A percentile compares a stretch with the other conserved stretches of the same genome.
Evolutionary conservation across 768 basidiomycete species (phyloP).

Genomic region (Pleurotus tuber-regium): DNA sequence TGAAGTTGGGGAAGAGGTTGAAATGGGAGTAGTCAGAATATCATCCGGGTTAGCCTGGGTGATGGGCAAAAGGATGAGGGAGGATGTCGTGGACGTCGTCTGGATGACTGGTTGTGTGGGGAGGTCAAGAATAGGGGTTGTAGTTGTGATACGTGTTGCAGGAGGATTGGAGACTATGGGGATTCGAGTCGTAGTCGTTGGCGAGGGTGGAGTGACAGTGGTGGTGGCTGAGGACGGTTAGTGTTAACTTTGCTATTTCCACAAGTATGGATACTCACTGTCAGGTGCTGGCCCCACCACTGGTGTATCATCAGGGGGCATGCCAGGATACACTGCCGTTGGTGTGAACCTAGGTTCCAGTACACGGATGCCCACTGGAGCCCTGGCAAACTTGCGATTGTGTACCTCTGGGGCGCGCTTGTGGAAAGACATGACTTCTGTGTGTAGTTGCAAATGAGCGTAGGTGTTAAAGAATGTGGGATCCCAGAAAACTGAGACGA

Average conservation of each 20-base stretch:
- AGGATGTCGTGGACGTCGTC: background rate
- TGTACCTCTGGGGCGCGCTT: background rate
- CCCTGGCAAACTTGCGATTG: conserved; percentile 6
- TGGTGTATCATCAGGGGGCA: too few relatives aligned
- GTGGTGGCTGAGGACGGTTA: too few relatives aligned
- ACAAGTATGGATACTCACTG: too few relatives aligned
- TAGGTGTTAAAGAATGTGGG: conserved; percentile 5
- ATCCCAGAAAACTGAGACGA: background rate
- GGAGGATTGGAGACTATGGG: background rate
- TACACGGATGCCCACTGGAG: background rate
- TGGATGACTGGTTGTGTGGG: background rate
- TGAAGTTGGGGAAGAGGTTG: background rate
- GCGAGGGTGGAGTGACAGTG: background rate
- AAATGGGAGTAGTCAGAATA: background rate
- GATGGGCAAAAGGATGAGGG: background rate
- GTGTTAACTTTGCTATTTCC: too few relatives aligned
- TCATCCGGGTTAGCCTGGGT: background rate
- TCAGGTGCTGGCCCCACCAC: too few relatives aligned
- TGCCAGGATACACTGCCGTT: conserved; percentile 2
- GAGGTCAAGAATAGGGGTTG: background rate
- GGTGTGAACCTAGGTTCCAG: conserved; percentile 5
- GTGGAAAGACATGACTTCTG: conserved; percentile 1
- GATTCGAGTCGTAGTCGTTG: background rate
- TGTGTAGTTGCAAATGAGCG: conserved; percentile 3
- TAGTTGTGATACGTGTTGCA: background rate